Conservation (phyloP, 2,329 filamentous ascomycete species). For the Pyrenochaeta sp. region DNA sequence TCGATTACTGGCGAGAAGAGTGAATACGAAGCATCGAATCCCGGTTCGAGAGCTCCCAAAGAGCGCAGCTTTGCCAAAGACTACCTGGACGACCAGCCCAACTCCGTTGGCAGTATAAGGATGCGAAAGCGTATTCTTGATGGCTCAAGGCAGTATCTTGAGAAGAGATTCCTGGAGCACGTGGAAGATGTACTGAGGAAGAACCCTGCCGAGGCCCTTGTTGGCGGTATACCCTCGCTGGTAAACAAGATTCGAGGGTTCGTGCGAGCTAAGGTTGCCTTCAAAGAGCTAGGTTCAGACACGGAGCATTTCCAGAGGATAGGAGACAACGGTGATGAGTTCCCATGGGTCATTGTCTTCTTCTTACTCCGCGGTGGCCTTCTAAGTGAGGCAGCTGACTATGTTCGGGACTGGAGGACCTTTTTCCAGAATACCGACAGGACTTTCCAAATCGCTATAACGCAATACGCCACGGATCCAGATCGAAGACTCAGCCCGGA, state of each 20-base stretch:
- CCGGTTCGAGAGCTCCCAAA: conserved; percentile 65
- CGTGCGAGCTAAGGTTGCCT: conserved; percentile 78
- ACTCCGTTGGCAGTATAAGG: conserved; percentile 67
- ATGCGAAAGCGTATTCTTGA: conserved; percentile 81
- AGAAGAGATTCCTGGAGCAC: conserved; percentile 79
- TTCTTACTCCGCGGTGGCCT: conserved; percentile 88
- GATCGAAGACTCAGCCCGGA: conserved; percentile 80
- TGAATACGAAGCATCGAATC: conserved; percentile 62
- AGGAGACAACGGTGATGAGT: conserved; percentile 69
- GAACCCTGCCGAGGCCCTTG: conserved; percentile 85
- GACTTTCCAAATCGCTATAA: conserved; percentile 87
- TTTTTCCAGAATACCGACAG: conserved; percentile 91
- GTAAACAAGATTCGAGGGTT: conserved; percentile 93
- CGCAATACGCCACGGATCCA: conserved; percentile 77
- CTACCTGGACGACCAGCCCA: conserved; percentile 78
- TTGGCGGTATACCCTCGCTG: conserved; percentile 87
- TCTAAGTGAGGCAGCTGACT: conserved; percentile 81
- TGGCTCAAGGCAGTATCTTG: conserved; percentile 80
- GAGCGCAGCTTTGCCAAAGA: conserved; percentile 78
- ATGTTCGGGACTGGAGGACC: conserved; percentile 81
- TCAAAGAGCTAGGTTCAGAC: conserved; percentile 85
- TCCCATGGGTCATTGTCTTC: conserved; percentile 93
- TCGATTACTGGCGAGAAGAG: conserved; percentile 76
- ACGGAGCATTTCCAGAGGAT: conserved; percentile 81
- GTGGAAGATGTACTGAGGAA: conserved; percentile 80